Evolutionary conservation across 352 stramenopile genomes (phyloP).

Genomic region (Phytophthora pistaciae): DNA sequence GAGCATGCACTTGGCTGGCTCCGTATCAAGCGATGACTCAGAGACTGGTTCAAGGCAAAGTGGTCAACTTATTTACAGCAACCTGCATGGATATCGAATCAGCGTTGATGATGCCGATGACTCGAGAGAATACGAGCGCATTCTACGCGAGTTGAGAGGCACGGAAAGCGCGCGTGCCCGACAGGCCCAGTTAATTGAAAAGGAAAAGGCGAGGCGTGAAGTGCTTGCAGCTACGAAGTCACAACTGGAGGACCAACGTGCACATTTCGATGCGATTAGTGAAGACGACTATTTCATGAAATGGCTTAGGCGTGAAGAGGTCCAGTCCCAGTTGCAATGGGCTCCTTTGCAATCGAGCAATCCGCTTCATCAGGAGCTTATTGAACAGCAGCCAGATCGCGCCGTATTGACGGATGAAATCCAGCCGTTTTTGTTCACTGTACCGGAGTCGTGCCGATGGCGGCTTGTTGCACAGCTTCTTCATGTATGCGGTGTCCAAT

Average conservation of each 20-base stretch:
- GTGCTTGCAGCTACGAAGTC: slow-evolving; percentile 28
- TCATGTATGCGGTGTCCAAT: slow-evolving; percentile 53
- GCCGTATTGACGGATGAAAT: slow-evolving; percentile 79
- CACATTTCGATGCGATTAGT: slow-evolving; percentile 43
- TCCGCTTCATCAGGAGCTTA: slow-evolving; percentile 53
- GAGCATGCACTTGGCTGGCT: slow-evolving; percentile 3
- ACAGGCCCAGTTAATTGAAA: slow-evolving; percentile 39
- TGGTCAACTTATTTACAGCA: slow-evolving; percentile 73
- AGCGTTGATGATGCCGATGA: slow-evolving; percentile 70
- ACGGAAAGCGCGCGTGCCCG: slow-evolving; percentile 45
- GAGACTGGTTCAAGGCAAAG: slow-evolving; percentile 15
- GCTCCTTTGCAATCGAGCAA: slow-evolving; percentile 54
- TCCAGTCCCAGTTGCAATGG: slow-evolving; percentile 59
- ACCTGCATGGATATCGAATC: slow-evolving; percentile 84
- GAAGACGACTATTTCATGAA: slow-evolving; percentile 49
- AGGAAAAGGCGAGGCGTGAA: slow-evolving; percentile 38
- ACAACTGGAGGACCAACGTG: slow-evolving; percentile 66
- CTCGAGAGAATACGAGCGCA: slow-evolving; percentile 74
- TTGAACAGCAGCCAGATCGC: slow-evolving; percentile 72
- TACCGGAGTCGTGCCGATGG: slow-evolving; percentile 46
- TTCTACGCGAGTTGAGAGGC: slow-evolving; percentile 72
- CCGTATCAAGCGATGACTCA: slow-evolving; percentile 9
- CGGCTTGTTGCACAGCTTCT: slow-evolving; percentile 52
- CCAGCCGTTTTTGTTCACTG: slow-evolving; percentile 77
- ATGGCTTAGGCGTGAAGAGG: slow-evolving; percentile 61